These are phyloP conservation scores for Boletus edulis DNA, from an alignment of 768 basidiomycete species.

Conservation along the genomic window DNA sequence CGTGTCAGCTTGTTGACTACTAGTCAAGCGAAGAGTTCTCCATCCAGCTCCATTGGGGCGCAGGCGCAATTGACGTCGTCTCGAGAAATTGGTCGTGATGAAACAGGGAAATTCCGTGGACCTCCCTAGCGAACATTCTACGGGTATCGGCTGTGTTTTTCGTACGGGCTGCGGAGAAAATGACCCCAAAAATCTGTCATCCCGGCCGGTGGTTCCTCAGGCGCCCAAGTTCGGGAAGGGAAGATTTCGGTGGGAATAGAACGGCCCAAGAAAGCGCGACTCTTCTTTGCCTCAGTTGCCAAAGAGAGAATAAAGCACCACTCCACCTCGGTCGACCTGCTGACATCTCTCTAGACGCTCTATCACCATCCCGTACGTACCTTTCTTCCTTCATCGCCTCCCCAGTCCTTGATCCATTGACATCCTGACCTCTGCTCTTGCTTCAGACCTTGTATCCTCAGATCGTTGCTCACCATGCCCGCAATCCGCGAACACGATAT, in stretches of 20 bases:
- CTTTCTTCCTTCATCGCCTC: conserved; percentile 6
- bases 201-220: conserved; percentile 5
- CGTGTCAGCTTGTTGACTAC: not conserved
- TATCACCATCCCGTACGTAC: conserved; percentile 25
- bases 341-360: conserved; percentile 24
- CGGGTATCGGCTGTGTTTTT: conserved; percentile 5
- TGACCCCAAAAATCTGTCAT: conserved; percentile 5
- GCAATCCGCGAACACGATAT: conserved; percentile 29
- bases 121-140: not conserved
- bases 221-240: conserved; percentile 18
- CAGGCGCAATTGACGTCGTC: not conserved
- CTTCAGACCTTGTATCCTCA: not conserved
- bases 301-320: conserved; percentile 36
- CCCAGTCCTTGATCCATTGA: conserved; percentile 7
- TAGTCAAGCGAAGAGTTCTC: conserved; percentile 5
- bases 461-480: conserved; percentile 19
- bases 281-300: conserved; percentile 32
- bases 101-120: conserved; percentile 3
- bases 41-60: not conserved
- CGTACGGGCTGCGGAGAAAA: conserved; percentile 7
- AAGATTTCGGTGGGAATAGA: conserved; percentile 29
- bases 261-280: conserved; percentile 24
- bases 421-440: conserved; percentile 5
- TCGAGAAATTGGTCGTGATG: not conserved
- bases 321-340: conserved; percentile 22